Conservation (phyloP, 78 protist species). For the Salpingoeca rosetta region DNA sequence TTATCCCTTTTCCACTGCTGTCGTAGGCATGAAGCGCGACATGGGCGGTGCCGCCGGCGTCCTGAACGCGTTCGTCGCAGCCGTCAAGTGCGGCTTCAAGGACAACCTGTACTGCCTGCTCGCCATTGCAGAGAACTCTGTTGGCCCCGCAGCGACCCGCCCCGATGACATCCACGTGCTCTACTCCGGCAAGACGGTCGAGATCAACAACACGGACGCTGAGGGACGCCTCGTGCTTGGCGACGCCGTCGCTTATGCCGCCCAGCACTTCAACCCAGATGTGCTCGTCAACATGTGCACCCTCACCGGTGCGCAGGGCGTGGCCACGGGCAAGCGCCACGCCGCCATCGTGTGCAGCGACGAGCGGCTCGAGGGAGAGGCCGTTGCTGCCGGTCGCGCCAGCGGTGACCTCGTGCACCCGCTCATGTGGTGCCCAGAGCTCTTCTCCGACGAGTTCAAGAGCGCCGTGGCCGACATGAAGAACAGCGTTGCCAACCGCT, state of each 20-base stretch:
- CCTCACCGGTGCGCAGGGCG: not conserved
- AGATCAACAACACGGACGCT: slow-evolving; percentile 61
- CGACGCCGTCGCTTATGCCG: slow-evolving; percentile 44
- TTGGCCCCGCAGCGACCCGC: not conserved
- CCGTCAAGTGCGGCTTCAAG: not conserved
- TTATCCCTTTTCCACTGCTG: not conserved
- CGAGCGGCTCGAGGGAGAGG: not conserved
- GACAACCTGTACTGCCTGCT: not conserved
- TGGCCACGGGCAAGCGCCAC: not conserved
- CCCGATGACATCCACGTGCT: slow-evolving; percentile 31
- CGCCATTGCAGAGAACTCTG: slow-evolving; percentile 30
- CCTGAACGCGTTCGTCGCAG: not conserved
- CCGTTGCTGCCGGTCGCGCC: not conserved
- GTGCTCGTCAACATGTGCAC: not conserved
- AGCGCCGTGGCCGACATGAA: not conserved
- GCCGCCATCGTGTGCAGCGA: not conserved
- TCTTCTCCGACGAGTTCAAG: not conserved
- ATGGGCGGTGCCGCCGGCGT: slow-evolving; percentile 33
- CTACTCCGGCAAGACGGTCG: slow-evolving; percentile 28
- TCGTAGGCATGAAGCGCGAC: slow-evolving; percentile 11
- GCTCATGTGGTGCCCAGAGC: not conserved
- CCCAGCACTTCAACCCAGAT: not conserved
- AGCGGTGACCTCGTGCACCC: not conserved
- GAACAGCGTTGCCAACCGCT: not conserved
- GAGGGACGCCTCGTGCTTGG: slow-evolving; percentile 49